Evolutionary conservation across 2,329 filamentous ascomycete species (phyloP).

Genomic region (Xylariaceae sp.): DNA sequence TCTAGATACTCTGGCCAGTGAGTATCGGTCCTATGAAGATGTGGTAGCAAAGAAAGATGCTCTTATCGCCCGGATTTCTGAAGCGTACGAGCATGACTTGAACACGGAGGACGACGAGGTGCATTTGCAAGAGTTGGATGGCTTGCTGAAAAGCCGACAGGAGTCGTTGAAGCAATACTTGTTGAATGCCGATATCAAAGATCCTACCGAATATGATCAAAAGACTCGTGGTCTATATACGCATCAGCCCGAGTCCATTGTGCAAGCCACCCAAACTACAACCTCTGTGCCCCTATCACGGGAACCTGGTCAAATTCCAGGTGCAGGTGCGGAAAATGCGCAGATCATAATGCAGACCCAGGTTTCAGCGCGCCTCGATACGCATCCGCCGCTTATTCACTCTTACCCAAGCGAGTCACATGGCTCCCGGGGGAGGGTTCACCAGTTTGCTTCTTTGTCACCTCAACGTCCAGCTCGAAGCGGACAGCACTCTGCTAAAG

Average conservation of each 20-base stretch:
- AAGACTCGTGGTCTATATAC: slow-evolving; percentile 16
- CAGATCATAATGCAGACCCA: slow-evolving; percentile 52
- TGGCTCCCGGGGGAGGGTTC: slow-evolving; percentile 14
- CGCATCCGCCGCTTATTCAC: slow-evolving; percentile 7
- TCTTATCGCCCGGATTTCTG: slow-evolving; percentile 42
- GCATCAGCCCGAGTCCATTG: slow-evolving; percentile 31
- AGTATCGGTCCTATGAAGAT: slow-evolving; percentile 39
- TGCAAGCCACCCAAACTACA: slow-evolving; percentile 42
- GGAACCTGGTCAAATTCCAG: slow-evolving; percentile 27
- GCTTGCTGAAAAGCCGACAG: slow-evolving; percentile 41
- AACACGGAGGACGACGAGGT: slow-evolving; percentile 49
- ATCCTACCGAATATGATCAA: slow-evolving; percentile 34
- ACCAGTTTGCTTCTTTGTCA: slow-evolving; percentile 11
- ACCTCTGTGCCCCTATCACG: slow-evolving; percentile 30
- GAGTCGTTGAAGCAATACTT: slow-evolving; percentile 38
- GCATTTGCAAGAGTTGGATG: slow-evolving; percentile 44
- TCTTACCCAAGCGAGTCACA: slow-evolving; percentile 15
- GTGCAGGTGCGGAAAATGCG: slow-evolving; percentile 28
- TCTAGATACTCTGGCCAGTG: slow-evolving; percentile 37
- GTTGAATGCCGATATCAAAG: slow-evolving; percentile 41
- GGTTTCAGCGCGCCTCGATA: slow-evolving; percentile 28
- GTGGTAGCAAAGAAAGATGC: slow-evolving; percentile 41
- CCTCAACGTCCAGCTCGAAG: slow-evolving; percentile 19
- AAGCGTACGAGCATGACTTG: slow-evolving; percentile 46
- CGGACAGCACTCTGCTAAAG: slow-evolving; percentile 6